phyloP scores from a whole-genome alignment of 208 protist genomes.

The Crithidia expoeki region DNA sequence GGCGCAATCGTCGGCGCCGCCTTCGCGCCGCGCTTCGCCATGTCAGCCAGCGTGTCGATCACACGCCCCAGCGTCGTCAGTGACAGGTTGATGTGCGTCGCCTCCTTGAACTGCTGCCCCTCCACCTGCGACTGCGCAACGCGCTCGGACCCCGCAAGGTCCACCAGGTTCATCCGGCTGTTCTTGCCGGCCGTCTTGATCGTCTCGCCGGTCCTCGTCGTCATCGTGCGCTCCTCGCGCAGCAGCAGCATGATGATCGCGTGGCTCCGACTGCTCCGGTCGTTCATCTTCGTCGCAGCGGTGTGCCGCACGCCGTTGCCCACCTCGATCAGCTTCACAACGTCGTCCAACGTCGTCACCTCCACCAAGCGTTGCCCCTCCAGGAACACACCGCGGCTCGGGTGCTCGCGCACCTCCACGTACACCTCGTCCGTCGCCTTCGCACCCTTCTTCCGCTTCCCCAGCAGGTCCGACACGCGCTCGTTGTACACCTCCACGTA shows the following conservation, averaged over 20 bases:
- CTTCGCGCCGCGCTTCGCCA: conserved; percentile 11
- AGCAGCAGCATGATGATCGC: conserved; percentile 76
- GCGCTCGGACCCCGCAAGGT: conserved; percentile 91
- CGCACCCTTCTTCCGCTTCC: conserved; percentile 56
- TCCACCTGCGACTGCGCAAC: conserved; percentile 52
- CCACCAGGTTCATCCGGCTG: conserved; percentile 88
- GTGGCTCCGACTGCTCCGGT: conserved; percentile 84
- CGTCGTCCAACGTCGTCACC: conserved; percentile 50
- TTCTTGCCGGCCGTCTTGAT: conserved; percentile 60
- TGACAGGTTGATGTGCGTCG: conserved; percentile 59
- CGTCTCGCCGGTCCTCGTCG: conserved; percentile 57
- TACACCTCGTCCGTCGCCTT: conserved; percentile 52
- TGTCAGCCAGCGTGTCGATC: conserved; percentile 68
- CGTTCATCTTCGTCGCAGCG: conserved; percentile 82
- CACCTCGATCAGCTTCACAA: conserved; percentile 52
- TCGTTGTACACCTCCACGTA: conserved; percentile 92
- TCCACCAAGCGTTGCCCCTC: conserved; percentile 46
- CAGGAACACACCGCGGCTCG: conserved; percentile 42
- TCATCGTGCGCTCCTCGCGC: conserved; percentile 46
- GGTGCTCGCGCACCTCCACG: conserved; percentile 65
- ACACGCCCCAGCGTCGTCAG: conserved; percentile 74
- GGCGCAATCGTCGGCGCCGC: conserved; percentile 33
- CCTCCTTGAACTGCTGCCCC: conserved; percentile 70
- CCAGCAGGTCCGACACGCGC: conserved; percentile 73
- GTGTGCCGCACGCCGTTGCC: not conserved